These are phyloP conservation scores for Termitomyces titanicus DNA, from an alignment of 768 basidiomycete genomes.

Conservation along the genomic window DNA sequence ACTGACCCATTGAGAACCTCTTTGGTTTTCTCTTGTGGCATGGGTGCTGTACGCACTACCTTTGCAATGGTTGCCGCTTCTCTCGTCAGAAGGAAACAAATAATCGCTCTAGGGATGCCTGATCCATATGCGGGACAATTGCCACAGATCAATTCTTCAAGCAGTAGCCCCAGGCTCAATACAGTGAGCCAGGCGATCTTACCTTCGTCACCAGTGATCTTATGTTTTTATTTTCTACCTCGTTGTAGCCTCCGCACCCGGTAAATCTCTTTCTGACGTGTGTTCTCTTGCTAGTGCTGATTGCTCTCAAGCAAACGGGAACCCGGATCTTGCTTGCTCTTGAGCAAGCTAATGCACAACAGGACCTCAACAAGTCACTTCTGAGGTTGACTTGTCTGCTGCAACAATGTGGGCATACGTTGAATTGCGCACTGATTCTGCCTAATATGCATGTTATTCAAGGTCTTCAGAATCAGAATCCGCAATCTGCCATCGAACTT, in stretches of 20 bases:
- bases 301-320: slow-evolving; percentile 44
- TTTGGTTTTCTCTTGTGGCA: slow-evolving; percentile 93
- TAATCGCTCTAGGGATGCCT: slow-evolving; percentile 56
- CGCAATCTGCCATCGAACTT: slow-evolving; percentile 80
- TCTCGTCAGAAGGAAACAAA: slow-evolving; percentile 77
- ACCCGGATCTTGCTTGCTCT: slow-evolving; percentile 58
- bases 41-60: slow-evolving; percentile 94
- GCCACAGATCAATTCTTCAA: slow-evolving; percentile 15
- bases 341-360: slow-evolving; percentile 76
- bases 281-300: background rate
- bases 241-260: slow-evolving; percentile 20
- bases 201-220: background rate
- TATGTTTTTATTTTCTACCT: background rate
- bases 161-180: slow-evolving; percentile 36
- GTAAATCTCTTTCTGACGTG: slow-evolving; percentile 6
- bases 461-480: slow-evolving; percentile 65
- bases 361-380: slow-evolving; percentile 72
- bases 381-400: slow-evolving; percentile 76
- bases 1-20: slow-evolving; percentile 80
- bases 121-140: slow-evolving; percentile 71
- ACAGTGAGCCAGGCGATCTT: slow-evolving; percentile 36
- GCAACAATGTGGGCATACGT: slow-evolving; percentile 58
- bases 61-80: slow-evolving; percentile 97
- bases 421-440: background rate
- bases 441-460: background rate